Conservation (phyloP, 169 alveolate genomes). For the Plasmodium sp. region DNA sequence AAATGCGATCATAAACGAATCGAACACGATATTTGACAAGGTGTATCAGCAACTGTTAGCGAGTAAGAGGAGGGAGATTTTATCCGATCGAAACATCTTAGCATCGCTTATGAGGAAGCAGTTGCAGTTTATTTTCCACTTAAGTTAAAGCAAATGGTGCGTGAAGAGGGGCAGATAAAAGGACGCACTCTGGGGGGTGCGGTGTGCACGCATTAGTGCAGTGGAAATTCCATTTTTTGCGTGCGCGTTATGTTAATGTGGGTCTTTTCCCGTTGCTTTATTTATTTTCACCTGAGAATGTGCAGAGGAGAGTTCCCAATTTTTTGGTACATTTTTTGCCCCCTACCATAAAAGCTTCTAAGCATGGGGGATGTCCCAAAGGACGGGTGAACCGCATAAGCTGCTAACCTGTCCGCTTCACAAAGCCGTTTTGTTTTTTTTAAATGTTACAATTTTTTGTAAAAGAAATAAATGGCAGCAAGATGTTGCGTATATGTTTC, state of each 20-base stretch:
- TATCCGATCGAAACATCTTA: neutral
- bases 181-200: neutral
- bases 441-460: neutral
- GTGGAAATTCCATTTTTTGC: neutral
- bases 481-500: neutral
- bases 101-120: slow-evolving; percentile 52
- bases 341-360: neutral
- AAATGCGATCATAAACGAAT: slow-evolving; percentile 22
- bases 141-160: neutral
- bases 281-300: neutral
- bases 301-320: neutral
- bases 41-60: slow-evolving; percentile 38
- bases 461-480: neutral
- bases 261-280: neutral
- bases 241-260: neutral
- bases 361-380: neutral
- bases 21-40: slow-evolving; percentile 39
- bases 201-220: neutral
- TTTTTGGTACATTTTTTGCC: neutral
- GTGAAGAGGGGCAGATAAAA: neutral
- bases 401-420: neutral
- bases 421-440: neutral
- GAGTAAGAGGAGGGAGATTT: neutral
- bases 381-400: neutral
- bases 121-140: slow-evolving; percentile 52